Conservation (phyloP, 768 basidiomycete species). For the Mrakia blollopis region DNA sequence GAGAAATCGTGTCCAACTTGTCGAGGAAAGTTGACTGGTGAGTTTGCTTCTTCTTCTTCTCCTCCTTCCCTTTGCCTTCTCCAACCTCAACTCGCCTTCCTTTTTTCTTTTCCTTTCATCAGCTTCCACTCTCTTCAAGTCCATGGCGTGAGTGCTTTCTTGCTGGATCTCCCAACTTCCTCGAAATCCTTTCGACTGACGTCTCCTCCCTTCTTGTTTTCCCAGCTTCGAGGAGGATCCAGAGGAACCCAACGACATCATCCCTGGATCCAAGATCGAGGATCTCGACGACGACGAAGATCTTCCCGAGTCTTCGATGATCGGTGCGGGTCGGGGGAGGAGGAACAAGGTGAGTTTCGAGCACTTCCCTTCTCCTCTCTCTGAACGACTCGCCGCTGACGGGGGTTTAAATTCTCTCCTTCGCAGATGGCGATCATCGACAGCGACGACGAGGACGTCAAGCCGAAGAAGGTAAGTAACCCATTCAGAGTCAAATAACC, state of each 20-base stretch:
- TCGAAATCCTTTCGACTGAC: background rate
- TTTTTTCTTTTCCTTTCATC: background rate
- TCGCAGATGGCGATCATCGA: conserved; percentile 1
- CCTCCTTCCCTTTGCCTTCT: background rate
- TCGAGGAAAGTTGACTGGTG: conserved; percentile 13
- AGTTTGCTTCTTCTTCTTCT: background rate
- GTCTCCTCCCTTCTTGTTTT: background rate
- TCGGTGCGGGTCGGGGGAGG: background rate
- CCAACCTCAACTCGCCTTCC: background rate
- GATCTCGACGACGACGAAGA: conserved; percentile 14
- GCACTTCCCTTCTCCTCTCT: background rate
- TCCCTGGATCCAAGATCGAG: conserved; percentile 7
- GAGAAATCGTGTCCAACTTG: conserved; percentile 38
- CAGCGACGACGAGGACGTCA: conserved; percentile 25
- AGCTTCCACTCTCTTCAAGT: conserved; percentile 12
- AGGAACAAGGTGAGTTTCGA: conserved; percentile 3
- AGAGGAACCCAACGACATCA: background rate
- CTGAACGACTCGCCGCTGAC: background rate
- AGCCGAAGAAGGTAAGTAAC: conserved; percentile 1
- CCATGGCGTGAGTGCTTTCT: background rate
- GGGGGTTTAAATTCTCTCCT: background rate
- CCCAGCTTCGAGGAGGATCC: conserved; percentile 15
- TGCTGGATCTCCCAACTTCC: background rate
- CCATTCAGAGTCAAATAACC: no score
- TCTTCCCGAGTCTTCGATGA: background rate